Evolutionary conservation across 2,329 filamentous ascomycete genomes (phyloP), one percentile per base, ranked within the genome.

Genomic region (Neofusicoccum umdonicola): DNA sequence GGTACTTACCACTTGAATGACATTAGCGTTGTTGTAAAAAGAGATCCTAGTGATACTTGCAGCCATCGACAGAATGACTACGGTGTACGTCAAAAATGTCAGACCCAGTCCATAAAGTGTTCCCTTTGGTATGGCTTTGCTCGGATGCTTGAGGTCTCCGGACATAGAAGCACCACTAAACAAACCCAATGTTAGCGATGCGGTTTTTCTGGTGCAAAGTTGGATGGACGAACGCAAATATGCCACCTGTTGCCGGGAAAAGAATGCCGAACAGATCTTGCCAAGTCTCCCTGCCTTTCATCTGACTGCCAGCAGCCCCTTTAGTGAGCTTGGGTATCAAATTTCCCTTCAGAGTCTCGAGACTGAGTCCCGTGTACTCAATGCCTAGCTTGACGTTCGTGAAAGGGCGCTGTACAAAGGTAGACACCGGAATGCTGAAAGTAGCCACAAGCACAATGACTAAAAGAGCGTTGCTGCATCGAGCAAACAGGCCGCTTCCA

Each of bases 231-330:
- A 74, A 83, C 80, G 84, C 84, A 70, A 87, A 85, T 31, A 86
- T 87, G 4, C 80, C 82, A 4, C 86, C 85, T 2, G 87, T 89
- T 2, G 87, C 87, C 41, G 92, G 91, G 70, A 95, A 96, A 1
- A 96, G 79, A 67, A 96, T 92, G 2, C 92, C 93, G 78, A 96
- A 96, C 8, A 96, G 80, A 69, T 92, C 87, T 67, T 93, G 89
- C 69, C 93, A 96, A 13, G 84, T 93, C 67, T 89, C 87, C 47
- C 86, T 79, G 7, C 87, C 88, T 41, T 81, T 80, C 65, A 88
- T 84, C 57, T 88, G 83, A 65, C 84, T 87, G 22, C 87, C 87
- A 56, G 84, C 84, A 2, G 86, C 84, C 44, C 88, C 88, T 64
- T 79, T 84, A 3, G 85, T 89, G 64, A 89, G 84, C 39, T 77